phyloP scores from a whole-genome alignment of 768 basidiomycete genomes.

The Suillus occidentalis region DNA sequence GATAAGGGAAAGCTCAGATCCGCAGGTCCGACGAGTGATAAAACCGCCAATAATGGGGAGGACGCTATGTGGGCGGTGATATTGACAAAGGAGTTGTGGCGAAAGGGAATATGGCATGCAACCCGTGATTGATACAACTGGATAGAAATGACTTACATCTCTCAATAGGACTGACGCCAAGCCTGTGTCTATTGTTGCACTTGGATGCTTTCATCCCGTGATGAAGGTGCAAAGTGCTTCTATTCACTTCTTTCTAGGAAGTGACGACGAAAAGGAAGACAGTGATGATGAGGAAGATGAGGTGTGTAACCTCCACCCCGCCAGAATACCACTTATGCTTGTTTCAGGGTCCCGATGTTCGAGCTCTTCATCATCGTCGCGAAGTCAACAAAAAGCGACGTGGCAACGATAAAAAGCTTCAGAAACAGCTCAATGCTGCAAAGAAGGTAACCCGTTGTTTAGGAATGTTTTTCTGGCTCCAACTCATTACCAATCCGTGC shows the following conservation, averaged over 20 bases:
- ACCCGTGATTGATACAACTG: not conserved
- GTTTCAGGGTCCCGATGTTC: slow-evolving; percentile 61
- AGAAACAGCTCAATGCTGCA: slow-evolving; percentile 68
- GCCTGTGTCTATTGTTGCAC: slow-evolving; percentile 86
- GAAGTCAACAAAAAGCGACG: slow-evolving; percentile 92
- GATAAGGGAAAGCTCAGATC: slow-evolving; percentile 78
- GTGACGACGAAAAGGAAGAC: slow-evolving; percentile 72
- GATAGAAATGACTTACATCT: not conserved
- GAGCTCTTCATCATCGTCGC: slow-evolving; percentile 78
- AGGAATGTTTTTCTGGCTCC: not conserved
- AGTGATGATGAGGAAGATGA: slow-evolving; percentile 71
- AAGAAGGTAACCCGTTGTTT: slow-evolving; percentile 55
- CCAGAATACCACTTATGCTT: slow-evolving; percentile 14
- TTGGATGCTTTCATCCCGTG: slow-evolving; percentile 92
- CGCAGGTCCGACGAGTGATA: slow-evolving; percentile 37
- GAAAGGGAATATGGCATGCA: slow-evolving; percentile 81
- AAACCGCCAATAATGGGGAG: slow-evolving; percentile 53
- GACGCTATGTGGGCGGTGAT: slow-evolving; percentile 99
- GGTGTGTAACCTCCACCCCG: slow-evolving; percentile 7
- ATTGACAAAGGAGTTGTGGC: slow-evolving; percentile 91
- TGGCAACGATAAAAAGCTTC: slow-evolving; percentile 78
- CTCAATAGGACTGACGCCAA: slow-evolving; percentile 79
- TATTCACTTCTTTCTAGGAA: slow-evolving; percentile 95
- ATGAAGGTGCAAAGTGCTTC: slow-evolving; percentile 94
- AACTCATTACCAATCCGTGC: slow-evolving; percentile 34